These are phyloP conservation scores for Colletotrichum neosansevieriae DNA, from an alignment of 2,329 filamentous ascomycete genomes.

Conservation along the genomic window DNA sequence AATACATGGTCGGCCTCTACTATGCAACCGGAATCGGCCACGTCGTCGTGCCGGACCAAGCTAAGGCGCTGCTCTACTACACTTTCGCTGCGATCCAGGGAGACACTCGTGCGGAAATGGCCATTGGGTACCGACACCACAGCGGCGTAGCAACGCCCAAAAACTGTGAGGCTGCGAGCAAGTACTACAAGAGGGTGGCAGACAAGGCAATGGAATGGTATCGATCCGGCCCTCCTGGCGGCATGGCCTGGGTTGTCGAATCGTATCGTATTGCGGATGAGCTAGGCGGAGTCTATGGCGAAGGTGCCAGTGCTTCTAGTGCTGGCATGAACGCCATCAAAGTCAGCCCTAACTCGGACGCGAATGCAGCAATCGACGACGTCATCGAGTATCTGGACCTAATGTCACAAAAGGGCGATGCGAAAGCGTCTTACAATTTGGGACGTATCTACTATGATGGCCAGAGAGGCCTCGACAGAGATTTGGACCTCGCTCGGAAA, in stretches of 20 bases:
- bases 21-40: conserved; percentile 92
- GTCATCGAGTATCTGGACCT: conserved; percentile 94
- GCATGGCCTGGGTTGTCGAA: conserved; percentile 80
- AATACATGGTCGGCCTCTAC: conserved; percentile 96
- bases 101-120: conserved; percentile 91
- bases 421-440: conserved; percentile 87
- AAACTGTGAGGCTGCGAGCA: conserved; percentile 85
- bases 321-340: conserved; percentile 85
- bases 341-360: conserved; percentile 79
- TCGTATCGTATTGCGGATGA: conserved; percentile 91
- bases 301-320: conserved; percentile 91
- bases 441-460: conserved; percentile 92
- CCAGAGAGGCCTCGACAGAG: conserved; percentile 77
- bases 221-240: conserved; percentile 90
- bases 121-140: conserved; percentile 86
- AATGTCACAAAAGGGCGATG: conserved; percentile 89
- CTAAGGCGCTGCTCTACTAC: conserved; percentile 92
- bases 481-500: conserved; percentile 78
- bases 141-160: conserved; percentile 86
- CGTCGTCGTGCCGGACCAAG: conserved; percentile 86
- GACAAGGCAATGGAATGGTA: conserved; percentile 93
- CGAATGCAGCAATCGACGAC: conserved; percentile 89
- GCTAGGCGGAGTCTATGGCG: conserved; percentile 90
- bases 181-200: conserved; percentile 93
- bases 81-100: conserved; percentile 90